Evolutionary conservation across 2,329 filamentous ascomycete genomes (phyloP).

Genomic region (Sporothrix phasma): DNA sequence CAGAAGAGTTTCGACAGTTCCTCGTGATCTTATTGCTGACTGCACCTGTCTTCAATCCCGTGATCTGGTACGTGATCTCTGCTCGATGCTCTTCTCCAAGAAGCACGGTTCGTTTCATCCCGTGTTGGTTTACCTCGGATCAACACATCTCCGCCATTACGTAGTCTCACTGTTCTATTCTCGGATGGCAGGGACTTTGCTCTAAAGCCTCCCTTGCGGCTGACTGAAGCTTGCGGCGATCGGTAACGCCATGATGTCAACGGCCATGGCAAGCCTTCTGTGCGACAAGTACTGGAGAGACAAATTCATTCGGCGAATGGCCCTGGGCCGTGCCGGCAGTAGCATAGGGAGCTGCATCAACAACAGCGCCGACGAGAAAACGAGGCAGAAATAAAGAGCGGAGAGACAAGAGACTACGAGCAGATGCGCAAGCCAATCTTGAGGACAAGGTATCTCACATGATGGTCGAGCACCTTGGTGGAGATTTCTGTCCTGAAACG

Average conservation of each 20-base stretch:
- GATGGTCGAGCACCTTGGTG: neutral
- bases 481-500: no score
- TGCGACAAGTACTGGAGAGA: no score
- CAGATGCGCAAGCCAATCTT: no score
- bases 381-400: no score
- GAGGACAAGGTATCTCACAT: neutral
- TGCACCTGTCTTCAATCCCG: neutral
- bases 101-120: conserved; percentile 15
- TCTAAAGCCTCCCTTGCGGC: neutral
- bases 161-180: neutral
- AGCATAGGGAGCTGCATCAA: no score
- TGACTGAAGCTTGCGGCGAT: neutral
- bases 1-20: neutral
- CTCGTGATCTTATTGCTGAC: neutral
- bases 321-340: no score
- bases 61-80: neutral
- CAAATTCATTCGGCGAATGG: no score
- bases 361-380: no score
- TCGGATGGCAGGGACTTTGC: neutral
- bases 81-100: neutral
- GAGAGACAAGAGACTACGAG: no score
- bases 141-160: neutral
- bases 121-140: conserved; percentile 12
- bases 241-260: no score
- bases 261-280: neutral